Evolutionary conservation across 441 rosid species (phyloP), one percentile per base, ranked within the genome.

Genomic region (Melastoma candidum): DNA sequence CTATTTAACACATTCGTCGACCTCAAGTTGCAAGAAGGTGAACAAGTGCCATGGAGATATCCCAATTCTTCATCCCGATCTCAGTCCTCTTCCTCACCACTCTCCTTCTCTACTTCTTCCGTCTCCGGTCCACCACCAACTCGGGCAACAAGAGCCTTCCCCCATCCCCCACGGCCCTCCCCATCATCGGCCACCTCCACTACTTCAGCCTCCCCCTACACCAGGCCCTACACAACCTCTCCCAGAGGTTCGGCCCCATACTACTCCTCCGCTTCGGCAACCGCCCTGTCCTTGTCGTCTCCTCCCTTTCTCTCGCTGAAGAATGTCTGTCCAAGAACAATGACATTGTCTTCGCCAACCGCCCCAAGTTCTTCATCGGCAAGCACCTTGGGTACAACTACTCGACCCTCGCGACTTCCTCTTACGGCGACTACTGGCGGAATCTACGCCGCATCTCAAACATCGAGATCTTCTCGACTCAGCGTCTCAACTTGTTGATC

Each of bases 151-250:
- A 13, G 43, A 51, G 29, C 55, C 55, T 51, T 5, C 55, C 55
- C 14, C 55, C 55, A 27, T 51, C 55, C 11, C 55, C 55, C 14
- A 41, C 55, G 13, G n/a, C 55, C 41, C 55, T 51, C 55, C 55
- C 55, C 43, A 51, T 51, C 55, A 8, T 51, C n/a, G 55, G 55
- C 45, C 55, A 51, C 55, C 55, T 51, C 45, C 45, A 51, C 45
- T 12, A 51, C 55, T 51, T 51, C 7, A 51, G 29, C 11, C 6
- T 51, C 44, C 55, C 55, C 45, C 45, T 51, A 2, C 55, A 51
- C 45, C 13, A 43, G 41, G 29, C 26, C 55, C 55, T 51, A 17
- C 55, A 51, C 55, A 3, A 25, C 55, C 55, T 51, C 45, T 51
- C 55, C 45, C 9, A 12, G 11, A 51, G 41, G 45, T 51, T 27